These are phyloP conservation scores for Rhizophlyctis rosea DNA, from an alignment of 192 early-diverging fungal species.

Conservation along the genomic window DNA sequence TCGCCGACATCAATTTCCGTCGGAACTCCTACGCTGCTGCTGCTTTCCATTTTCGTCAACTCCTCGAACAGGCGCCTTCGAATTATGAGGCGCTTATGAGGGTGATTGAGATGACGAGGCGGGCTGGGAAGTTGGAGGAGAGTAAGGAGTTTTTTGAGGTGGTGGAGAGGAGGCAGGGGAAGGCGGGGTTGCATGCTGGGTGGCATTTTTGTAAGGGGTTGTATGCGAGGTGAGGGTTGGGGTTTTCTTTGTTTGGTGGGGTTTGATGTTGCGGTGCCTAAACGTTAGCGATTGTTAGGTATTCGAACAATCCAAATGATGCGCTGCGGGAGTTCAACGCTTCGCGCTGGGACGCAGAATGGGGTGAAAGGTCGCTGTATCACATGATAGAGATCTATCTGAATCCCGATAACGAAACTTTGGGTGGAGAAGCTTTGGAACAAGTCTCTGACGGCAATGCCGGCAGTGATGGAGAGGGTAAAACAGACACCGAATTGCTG, in stretches of 20 bases:
- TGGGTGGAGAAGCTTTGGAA: constrained; percentile 53
- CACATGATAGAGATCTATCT: constrained; percentile 58
- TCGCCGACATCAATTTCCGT: constrained; percentile 49
- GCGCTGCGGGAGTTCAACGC: constrained; percentile 52
- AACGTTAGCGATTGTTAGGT: constrained; percentile 24
- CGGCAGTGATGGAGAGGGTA: background rate
- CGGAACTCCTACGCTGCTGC: constrained; percentile 37
- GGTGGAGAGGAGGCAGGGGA: constrained; percentile 32
- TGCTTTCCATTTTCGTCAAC: constrained; percentile 37
- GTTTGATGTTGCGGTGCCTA: background rate
- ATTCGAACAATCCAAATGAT: constrained; percentile 46
- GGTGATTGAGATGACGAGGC: constrained; percentile 44
- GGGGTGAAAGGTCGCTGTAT: constrained; percentile 39
- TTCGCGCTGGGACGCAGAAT: constrained; percentile 43
- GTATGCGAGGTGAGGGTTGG: constrained; percentile 30
- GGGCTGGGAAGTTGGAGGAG: constrained; percentile 45
- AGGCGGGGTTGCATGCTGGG: constrained; percentile 39
- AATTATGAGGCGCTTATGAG: constrained; percentile 36
- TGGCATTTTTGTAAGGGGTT: constrained; percentile 54
- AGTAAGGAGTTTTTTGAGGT: constrained; percentile 31
- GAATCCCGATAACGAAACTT: constrained; percentile 54
- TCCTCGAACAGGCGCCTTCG: constrained; percentile 39
- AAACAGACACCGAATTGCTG: constrained; percentile 45
- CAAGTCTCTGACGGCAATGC: constrained; percentile 4
- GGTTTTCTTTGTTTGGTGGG: background rate